Evolutionary conservation across 2,329 filamentous ascomycete genomes (phyloP), one percentile per base, ranked within the genome.

Genomic region (Aspergillus calidoustus): DNA sequence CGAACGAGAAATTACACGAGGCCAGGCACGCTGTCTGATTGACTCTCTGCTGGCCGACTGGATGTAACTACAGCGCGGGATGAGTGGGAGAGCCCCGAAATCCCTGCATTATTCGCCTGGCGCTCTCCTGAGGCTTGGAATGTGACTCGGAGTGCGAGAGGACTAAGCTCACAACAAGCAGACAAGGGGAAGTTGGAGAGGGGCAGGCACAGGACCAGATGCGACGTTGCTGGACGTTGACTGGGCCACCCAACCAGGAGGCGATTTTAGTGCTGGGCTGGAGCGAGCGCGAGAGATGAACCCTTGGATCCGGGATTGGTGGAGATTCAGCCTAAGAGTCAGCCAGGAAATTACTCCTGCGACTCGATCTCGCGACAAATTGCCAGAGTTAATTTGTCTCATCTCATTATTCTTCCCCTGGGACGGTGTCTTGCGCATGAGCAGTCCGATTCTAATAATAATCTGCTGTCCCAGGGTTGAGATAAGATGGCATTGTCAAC

Each of bases 311-410:
- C 4, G 38, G 34, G 47, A 57, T 46, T 57, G 55, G 55, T 57
- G 55, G 55, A 57, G 48, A 57, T 57, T 52, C 55, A 52, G 55
- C 34, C 48, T 57, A 57, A 57, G 55, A 13, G 43, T 46, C 31
- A 52, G 43, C 47, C 23, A 38, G 55, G 47, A 51, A 52, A 57
- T 52, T 57, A 57, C 55, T 38, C 6, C 25, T 15, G 23, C 23
- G 19, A 48, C 22, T 41, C 34, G 34, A 48, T 4, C 46, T 48
- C 46, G 46, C 19, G 19, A 25, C 19, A 48, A 48, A 48, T 48
- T 48, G 46, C 46, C 19, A 25, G 22, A 48, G 22, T 15, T 7
- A 23, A 48, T 50, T 50, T 19, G 19, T 19, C 19, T 19, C 19
- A 25, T 53, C n/a, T 7, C 5, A 41, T 41, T 41, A 41, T 15